These are phyloP conservation scores for Lathyrus tuberosus DNA, from an alignment of 306 rosid genomes.

Conservation along the genomic window DNA sequence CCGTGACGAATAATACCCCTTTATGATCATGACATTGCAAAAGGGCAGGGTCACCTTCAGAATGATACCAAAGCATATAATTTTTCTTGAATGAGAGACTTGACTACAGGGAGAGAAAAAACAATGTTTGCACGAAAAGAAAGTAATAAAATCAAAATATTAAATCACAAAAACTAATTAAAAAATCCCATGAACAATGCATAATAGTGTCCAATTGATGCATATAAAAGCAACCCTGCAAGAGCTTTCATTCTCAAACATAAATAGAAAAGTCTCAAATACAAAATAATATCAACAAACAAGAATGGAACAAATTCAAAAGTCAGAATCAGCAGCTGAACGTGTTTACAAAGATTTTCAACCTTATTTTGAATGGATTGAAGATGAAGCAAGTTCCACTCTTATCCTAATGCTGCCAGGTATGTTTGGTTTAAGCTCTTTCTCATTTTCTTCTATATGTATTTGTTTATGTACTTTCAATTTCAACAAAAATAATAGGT, in stretches of 20 bases:
- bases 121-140: constrained; percentile 51
- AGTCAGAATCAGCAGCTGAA: constrained; percentile 28
- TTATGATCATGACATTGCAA: constrained; percentile 9
- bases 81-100: constrained; percentile 31
- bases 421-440: constrained; percentile 4
- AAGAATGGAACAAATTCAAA: constrained; percentile 35
- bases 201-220: neutral
- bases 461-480: neutral
- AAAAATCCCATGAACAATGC: constrained; percentile 18
- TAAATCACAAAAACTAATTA: neutral
- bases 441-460: neutral
- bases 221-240: constrained; percentile 40
- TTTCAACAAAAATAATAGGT: constrained; percentile 42
- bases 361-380: constrained; percentile 50
- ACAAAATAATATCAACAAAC: constrained; percentile 6
- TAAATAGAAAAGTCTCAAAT: constrained; percentile 1
- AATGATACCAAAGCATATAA: constrained; percentile 40
- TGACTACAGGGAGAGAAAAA: constrained; percentile 8
- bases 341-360: constrained; percentile 45
- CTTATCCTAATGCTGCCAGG: constrained; percentile 61
- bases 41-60: constrained; percentile 12
- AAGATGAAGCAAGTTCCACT: constrained; percentile 43
- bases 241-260: constrained; percentile 30
- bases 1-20: neutral
- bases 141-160: constrained; percentile 53